Evolutionary conservation across 768 basidiomycete species (phyloP), one percentile per base, ranked within the genome.

Genomic region (Chalciporus piperatus): DNA sequence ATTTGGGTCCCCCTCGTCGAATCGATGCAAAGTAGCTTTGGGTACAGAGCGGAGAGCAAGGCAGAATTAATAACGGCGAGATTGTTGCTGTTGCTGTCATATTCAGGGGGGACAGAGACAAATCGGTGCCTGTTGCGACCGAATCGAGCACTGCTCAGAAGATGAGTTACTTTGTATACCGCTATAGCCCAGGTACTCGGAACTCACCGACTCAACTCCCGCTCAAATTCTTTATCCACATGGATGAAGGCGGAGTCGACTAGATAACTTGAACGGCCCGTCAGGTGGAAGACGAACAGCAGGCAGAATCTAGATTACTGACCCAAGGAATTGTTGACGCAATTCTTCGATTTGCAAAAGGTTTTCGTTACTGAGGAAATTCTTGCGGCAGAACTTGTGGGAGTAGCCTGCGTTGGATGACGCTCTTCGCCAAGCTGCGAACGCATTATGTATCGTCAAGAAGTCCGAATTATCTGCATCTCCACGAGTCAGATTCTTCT

Each of bases 321-420:
- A 89, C 77, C 85, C 83, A 48, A 92, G 72, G 55, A 92, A 82
- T 65, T 99, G 96, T 62, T 94, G 92, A 25, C 95, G 84, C 32
- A 98, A 78, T 63, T 98, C 96, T 67, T 98, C 96, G 27, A 99
- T 96, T 70, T 97, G 93, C 70, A 92, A 86, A 45, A 99, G 73
- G 64, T 93, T 98, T 85, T 92, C 92, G 58, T 92, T 83, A 56
- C 89, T 93, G 32, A 96, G 74, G 58, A 82, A 95, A 63, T 89
- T 89, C 42, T 71, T 73, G 59, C 83, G 79, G 68, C 92, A 95
- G 64, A 94, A 94, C 49, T 86, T 83, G 50, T 84, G 76, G 48
- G 84, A 83, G 58, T 74, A 75, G 37, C 71, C 72, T 20, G 77
- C 72, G 58, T 88, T 90, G 7, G 79, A 74, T 23, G 79, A 88